Conservation (phyloP, 2,329 filamentous ascomycete genomes). For the Calonectria montana region DNA sequence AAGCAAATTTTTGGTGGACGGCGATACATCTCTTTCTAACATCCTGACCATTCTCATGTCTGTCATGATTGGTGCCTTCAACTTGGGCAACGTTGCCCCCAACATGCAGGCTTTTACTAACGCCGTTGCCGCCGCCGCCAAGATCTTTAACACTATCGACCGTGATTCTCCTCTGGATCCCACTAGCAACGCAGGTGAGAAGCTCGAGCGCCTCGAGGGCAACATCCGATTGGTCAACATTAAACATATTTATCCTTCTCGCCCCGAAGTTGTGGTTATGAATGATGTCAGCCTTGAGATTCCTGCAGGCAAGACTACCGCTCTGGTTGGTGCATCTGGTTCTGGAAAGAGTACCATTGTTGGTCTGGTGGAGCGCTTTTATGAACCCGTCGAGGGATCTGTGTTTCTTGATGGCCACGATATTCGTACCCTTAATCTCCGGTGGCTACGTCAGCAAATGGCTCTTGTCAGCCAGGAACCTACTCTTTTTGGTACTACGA, state of each 20-base stretch:
- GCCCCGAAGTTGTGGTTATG: constrained; percentile 91
- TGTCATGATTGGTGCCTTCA: constrained; percentile 93
- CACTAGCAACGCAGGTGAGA: constrained; percentile 74
- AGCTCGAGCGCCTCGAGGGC: constrained; percentile 78
- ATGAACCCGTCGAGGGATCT: constrained; percentile 84
- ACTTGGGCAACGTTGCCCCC: constrained; percentile 87
- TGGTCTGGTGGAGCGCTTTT: constrained; percentile 93
- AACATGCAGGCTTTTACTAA: constrained; percentile 89
- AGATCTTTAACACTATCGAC: constrained; percentile 96
- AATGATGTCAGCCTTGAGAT: constrained; percentile 82
- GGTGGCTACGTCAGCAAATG: constrained; percentile 93
- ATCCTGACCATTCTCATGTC: constrained; percentile 90
- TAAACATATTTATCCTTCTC: constrained; percentile 94
- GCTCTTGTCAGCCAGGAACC: constrained; percentile 94
- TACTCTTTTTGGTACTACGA: constrained; percentile 88
- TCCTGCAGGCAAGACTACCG: constrained; percentile 91
- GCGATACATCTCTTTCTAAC: constrained; percentile 73
- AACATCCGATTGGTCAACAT: constrained; percentile 84
- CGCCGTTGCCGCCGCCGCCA: constrained; percentile 83
- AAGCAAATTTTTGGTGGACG: constrained; percentile 76
- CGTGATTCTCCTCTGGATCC: constrained; percentile 87
- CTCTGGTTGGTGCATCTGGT: constrained; percentile 92
- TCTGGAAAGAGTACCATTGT: constrained; percentile 96
- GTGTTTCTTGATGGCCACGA: constrained; percentile 87
- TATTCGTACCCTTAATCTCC: constrained; percentile 83